Percentiles rank a stretch among this genome's conserved stretches.
phyloP scores from a whole-genome alignment of 2,329 filamentous ascomycete species.

The Dactylella cylindrospora region DNA sequence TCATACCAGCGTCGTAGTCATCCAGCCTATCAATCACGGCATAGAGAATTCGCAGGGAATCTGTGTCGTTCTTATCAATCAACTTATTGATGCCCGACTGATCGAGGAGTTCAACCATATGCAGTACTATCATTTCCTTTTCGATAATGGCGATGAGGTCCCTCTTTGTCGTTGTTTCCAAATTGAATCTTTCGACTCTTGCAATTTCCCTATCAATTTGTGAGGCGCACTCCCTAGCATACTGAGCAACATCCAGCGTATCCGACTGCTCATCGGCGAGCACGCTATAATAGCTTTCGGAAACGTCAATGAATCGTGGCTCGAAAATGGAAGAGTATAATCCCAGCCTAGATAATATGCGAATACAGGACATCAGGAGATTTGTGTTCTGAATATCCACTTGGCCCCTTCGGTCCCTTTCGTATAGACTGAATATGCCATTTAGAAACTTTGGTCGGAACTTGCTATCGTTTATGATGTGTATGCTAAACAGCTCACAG shows the following conservation, averaged over 20 bases:
- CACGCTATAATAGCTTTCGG: conserved; percentile 66
- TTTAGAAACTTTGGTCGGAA: conserved; percentile 61
- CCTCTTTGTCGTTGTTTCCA: conserved; percentile 80
- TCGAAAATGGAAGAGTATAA: conserved; percentile 82
- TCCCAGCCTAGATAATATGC: conserved; percentile 80
- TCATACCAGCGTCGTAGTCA: conserved; percentile 61
- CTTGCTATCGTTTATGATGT: conserved; percentile 59
- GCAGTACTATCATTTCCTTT: conserved; percentile 67
- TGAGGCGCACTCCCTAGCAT: conserved; percentile 69
- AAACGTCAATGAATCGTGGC: conserved; percentile 68
- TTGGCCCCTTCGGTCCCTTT: conserved; percentile 66
- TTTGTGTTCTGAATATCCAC: conserved; percentile 61
- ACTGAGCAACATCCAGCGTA: conserved; percentile 67
- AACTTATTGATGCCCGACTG: conserved; percentile 69
- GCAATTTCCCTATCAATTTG: conserved; percentile 72
- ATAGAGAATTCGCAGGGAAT: conserved; percentile 75
- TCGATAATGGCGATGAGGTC: conserved; percentile 74
- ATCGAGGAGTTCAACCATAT: conserved; percentile 67
- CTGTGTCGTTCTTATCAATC: conserved; percentile 68
- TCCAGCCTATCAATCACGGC: conserved; percentile 70
- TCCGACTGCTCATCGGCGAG: conserved; percentile 69
- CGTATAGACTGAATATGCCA: conserved; percentile 75
- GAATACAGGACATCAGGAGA: conserved; percentile 73
- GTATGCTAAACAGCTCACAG: conserved; percentile 70
- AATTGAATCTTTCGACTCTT: conserved; percentile 75